Base-by-base conservation (phyloP, 495 filamentous ascomycete genomes). In the Clavariopsis aquatica region DNA sequence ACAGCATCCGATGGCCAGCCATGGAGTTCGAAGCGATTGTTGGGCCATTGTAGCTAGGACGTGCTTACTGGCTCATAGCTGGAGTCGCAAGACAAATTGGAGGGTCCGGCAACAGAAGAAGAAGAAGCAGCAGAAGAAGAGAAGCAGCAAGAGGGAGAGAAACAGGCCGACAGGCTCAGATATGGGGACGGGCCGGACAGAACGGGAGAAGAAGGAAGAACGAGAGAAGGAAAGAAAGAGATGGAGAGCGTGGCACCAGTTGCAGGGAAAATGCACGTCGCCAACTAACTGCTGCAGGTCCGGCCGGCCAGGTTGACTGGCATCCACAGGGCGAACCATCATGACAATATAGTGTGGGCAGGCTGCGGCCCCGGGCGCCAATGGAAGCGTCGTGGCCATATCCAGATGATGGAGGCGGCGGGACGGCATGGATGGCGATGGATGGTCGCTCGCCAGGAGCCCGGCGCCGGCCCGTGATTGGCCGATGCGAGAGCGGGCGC, bases 1-100 rank as follows among this genome's bases (percentile, higher is more conserved):
- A 69, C 69, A 72, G 69, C 69, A 72, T 57, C 69, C 69, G 52
- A 66, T 66, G 66, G 62, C 69, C 69, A 72, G 66, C 69, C 69
- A 72, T 72, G 57, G 58, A 49, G 51, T 56, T 36, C 60, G 38
- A 38, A 47, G 45, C 13, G 59, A 47, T 20, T n/a, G 22, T 28
- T 43, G 51, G 31, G 54, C 46, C 38, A 65, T 34, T 34, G 31
- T 57, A n/a, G 28, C 52, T 47, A 27, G 38, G n/a, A n/a, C n/a
- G n/a, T n/a, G n/a, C n/a, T n/a, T n/a, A n/a, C n/a, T n/a, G n/a
- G n/a, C n/a, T n/a, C n/a, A n/a, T n/a, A n/a, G n/a, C n/a, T n/a
- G n/a, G n/a, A n/a, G n/a, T n/a, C n/a, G n/a, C n/a, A n/a, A n/a
- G n/a, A n/a, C n/a, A n/a, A n/a, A n/a, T n/a, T n/a, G n/a, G n/a